These are phyloP conservation scores for Baudoinia panamericana DNA, from an alignment of 495 filamentous ascomycete species.

Conservation along the genomic window DNA sequence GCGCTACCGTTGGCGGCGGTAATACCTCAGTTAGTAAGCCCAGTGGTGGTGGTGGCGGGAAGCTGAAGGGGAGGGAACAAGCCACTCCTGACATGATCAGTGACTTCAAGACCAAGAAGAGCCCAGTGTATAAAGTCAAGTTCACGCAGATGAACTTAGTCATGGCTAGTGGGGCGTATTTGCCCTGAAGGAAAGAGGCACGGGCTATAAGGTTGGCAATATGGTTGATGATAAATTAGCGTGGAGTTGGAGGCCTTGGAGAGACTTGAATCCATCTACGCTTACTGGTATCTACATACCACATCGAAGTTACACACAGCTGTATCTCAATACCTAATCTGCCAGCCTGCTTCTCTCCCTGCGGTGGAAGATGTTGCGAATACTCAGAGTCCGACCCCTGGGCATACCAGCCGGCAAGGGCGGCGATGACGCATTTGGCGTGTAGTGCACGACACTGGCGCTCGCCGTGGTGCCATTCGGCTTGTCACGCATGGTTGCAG, in stretches of 20 bases:
- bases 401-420: neutral
- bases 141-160: constrained; percentile 91
- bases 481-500: constrained; percentile 7
- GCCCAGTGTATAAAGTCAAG: constrained; percentile 80
- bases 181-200: constrained; percentile 34
- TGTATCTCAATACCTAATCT: too few relatives aligned
- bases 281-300: too few relatives aligned
- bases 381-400: neutral
- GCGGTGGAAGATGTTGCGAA: constrained; percentile 1
- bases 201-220: neutral
- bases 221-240: constrained; percentile 7
- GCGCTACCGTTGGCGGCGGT: constrained; percentile 19
- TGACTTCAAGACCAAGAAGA: constrained; percentile 90
- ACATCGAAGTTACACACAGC: too few relatives aligned
- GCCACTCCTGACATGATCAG: constrained; percentile 87
- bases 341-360: neutral
- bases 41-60: constrained; percentile 48
- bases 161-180: constrained; percentile 72
- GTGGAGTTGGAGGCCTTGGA: constrained; percentile 10
- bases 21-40: constrained; percentile 15
- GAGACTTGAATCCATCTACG: too few relatives aligned
- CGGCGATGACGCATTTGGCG: neutral
- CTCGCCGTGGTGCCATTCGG: too few relatives aligned
- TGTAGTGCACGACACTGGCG: neutral
- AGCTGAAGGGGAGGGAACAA: constrained; percentile 45